Base-by-base conservation (phyloP, 2,329 filamentous ascomycete species). In the Sclerotinia nivalis region DNA sequence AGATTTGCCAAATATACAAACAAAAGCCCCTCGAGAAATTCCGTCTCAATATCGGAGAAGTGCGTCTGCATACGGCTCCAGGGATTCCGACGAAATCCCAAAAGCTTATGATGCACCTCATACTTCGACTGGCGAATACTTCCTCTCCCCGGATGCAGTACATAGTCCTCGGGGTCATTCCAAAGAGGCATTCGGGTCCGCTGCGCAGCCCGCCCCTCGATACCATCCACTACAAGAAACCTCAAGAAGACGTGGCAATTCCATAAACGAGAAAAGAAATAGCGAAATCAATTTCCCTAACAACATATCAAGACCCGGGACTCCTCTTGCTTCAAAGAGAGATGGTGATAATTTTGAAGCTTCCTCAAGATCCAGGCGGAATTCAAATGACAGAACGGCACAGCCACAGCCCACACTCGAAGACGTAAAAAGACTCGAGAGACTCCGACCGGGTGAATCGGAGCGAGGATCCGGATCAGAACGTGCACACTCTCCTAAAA, bases 141-240 rank as follows among this genome's bases (percentile, higher is more conserved):
- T 82, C 64, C 78, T 85, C 25, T 84, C 85, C 10, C 84, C 84
- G 37, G 84, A 86, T 71, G 75, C 81, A 7, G 78, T 83, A 54
- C 69, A 72, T 56, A 56, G 45, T 9, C 64, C 58, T 50, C 37
- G 69, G n/a, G 66, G 37, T 37, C 49, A 56, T 15, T 52, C 60
- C 1, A 76, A 75, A 56, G 74, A 76, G 4, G 71, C 73, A 62
- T 72, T 75, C 56, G 69, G 64, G 20, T 67, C 71, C 13, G 58
- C 55, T 40, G 70, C 74, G 49, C 74, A 72, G 82, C 82, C 40
- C 81, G 83, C 45, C 71, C 74, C 74, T 69, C 76, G 73, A 70
- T 78, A 71, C 73, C 74, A 78, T 50, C 73, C 75, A 62, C 73
- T 75, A 37, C 79, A 78, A 47, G 79, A 76, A 72, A 79, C 72